phyloP scores from a whole-genome alignment of 495 filamentous ascomycete genomes.

The Hypoxylon intermedium region DNA sequence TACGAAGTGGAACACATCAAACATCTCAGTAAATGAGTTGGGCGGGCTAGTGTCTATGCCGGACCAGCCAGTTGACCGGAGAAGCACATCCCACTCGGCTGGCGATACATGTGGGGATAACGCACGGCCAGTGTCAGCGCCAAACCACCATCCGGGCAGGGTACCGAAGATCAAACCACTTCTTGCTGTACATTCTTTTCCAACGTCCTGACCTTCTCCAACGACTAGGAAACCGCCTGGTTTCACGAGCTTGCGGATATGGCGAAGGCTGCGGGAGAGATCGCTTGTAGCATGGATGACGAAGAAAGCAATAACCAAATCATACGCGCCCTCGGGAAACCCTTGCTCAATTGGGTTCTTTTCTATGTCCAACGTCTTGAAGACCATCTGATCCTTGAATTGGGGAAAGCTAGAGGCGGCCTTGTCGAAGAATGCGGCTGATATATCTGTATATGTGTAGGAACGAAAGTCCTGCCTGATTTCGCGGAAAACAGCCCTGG shows the following conservation, averaged over 20 bases:
- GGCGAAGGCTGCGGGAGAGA: slow-evolving; percentile 32
- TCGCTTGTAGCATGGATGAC: slow-evolving; percentile 52
- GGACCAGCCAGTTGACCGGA: slow-evolving; percentile 40
- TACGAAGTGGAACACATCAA: slow-evolving; percentile 45
- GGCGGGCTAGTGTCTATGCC: not conserved
- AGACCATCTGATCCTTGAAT: slow-evolving; percentile 49
- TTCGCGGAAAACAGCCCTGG: slow-evolving; percentile 18
- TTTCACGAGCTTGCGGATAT: slow-evolving; percentile 41
- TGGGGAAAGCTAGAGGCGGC: slow-evolving; percentile 8
- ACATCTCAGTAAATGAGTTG: slow-evolving; percentile 29
- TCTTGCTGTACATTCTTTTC: no score
- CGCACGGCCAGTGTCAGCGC: not conserved
- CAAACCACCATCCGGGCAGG: slow-evolving; percentile 54
- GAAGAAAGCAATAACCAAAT: slow-evolving; percentile 57
- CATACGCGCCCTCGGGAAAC: slow-evolving; percentile 49
- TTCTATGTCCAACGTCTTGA: slow-evolving; percentile 53
- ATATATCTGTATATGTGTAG: slow-evolving; percentile 56
- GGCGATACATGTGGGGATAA: slow-evolving; percentile 36
- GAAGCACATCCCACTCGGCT: slow-evolving; percentile 47
- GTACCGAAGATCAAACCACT: slow-evolving; percentile 44
- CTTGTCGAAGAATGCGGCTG: slow-evolving; percentile 45
- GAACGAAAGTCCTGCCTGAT: slow-evolving; percentile 20
- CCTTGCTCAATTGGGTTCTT: slow-evolving; percentile 51
- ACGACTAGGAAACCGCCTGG: slow-evolving; percentile 45
- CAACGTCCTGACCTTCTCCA: slow-evolving; percentile 38